A percentile compares a stretch with the other conserved stretches of the same genome.
These are phyloP conservation scores for Fusarium marasasianum DNA, from an alignment of 2,329 filamentous ascomycete species.

Conservation along the genomic window DNA sequence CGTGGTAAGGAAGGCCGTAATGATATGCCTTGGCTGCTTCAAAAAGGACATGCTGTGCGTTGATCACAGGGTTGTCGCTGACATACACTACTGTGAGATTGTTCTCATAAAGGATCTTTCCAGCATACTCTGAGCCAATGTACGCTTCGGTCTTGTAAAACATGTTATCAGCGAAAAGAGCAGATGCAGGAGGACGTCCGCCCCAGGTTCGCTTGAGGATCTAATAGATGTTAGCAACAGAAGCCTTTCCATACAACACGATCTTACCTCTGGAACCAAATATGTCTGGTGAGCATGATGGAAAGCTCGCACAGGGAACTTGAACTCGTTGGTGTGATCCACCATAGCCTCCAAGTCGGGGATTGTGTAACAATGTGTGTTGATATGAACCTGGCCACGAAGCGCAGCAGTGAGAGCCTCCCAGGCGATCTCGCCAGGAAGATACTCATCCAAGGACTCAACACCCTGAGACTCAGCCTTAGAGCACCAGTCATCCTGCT, in stretches of 20 bases:
- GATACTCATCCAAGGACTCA: constrained; percentile 63
- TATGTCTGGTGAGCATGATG: constrained; percentile 76
- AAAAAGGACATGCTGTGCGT: constrained; percentile 75
- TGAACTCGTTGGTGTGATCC: constrained; percentile 76
- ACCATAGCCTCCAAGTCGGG: constrained; percentile 76
- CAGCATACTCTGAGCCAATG: constrained; percentile 71
- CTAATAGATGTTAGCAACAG: constrained; percentile 38
- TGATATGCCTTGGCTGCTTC: constrained; percentile 69
- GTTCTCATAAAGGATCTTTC: constrained; percentile 71
- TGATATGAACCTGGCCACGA: constrained; percentile 73
- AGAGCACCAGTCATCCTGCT: constrained; percentile 75
- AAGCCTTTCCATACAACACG: background rate
- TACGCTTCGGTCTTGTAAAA: constrained; percentile 77
- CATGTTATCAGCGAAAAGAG: constrained; percentile 78
- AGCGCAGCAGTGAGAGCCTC: constrained; percentile 70
- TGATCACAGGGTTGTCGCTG: constrained; percentile 76
- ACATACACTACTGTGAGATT: constrained; percentile 74
- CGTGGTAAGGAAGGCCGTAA: constrained; percentile 70
- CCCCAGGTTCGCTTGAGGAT: constrained; percentile 67
- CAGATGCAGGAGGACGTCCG: constrained; percentile 62
- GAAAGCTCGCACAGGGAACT: constrained; percentile 72
- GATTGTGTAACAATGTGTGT: constrained; percentile 77
- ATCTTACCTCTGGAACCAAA: constrained; percentile 68
- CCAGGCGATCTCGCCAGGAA: constrained; percentile 71
- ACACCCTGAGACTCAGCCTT: constrained; percentile 61